These are phyloP conservation scores for Capronia americana DNA, from an alignment of 2,329 filamentous ascomycete species.

Conservation along the genomic window DNA sequence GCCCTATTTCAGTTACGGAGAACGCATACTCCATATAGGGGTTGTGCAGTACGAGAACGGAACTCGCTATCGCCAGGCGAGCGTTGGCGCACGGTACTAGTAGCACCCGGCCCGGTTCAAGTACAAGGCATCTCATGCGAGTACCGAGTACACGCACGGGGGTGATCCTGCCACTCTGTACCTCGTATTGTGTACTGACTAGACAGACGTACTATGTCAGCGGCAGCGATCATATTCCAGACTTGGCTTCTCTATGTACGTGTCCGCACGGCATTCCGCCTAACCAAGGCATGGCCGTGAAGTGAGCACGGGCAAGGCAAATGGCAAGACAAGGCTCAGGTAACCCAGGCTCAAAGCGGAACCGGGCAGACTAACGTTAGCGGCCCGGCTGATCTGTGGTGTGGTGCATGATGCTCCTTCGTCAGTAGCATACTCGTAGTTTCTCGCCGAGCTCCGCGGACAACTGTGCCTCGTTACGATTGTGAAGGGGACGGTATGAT, in stretches of 20 bases:
- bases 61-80: too few species aligned
- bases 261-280: not conserved
- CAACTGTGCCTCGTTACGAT: too few species aligned
- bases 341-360: not conserved
- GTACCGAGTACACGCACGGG: too few species aligned
- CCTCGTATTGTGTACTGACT: not conserved
- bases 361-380: not conserved
- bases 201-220: not conserved
- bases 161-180: too few species aligned
- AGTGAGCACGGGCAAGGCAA: not conserved
- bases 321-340: not conserved
- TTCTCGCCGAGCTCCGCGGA: too few species aligned
- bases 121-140: too few species aligned
- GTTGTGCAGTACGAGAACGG: too few species aligned
- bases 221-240: not conserved
- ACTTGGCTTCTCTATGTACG: not conserved
- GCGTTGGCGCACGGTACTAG: too few species aligned
- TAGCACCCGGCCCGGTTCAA: too few species aligned
- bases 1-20: not conserved
- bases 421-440: too few species aligned
- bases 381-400: not conserved
- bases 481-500: not conserved
- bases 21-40: too few species aligned
- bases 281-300: not conserved
- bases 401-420: too few species aligned